Evolutionary conservation across 768 basidiomycete genomes (phyloP), one percentile per base, ranked within the genome.

Genomic region (Naganishia antarctica): DNA sequence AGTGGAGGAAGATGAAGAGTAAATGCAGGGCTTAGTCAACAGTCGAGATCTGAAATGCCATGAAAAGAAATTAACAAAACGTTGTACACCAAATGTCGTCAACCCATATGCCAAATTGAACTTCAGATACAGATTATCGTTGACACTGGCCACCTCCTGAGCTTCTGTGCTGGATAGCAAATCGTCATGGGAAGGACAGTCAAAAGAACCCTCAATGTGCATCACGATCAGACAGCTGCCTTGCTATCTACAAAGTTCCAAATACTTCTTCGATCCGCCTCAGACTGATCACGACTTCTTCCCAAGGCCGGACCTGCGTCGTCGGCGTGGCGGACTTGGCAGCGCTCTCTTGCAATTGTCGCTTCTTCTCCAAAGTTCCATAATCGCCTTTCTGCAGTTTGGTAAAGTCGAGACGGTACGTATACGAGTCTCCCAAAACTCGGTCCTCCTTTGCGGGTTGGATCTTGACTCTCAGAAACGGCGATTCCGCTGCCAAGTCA

Each of bases 261-360:
- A 63, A 63, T 16, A 63, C 62, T 26, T 63, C 49, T 21, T 63
- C 62, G 26, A 63, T 32, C 29, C 62, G n/a, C 29, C 51, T 37
- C 62, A 50, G 45, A 46, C 62, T 63, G 41, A 63, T 51, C 25
- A 63, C 62, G 23, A 63, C 62, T 25, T 60, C 59, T 16, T 47
- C 59, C 59, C 29, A 44, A 9, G 53, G 53, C n/a, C 53, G 18
- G 13, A 25, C 28, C 31, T 51, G 29, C 18, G 29, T 16, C n/a
- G 21, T 13, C 43, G 37, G 37, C 37, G 8, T 16, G 37, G 37
- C 37, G 37, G 11, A 12, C 18, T 44, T 44, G 2, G 32, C 13
- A 23, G 32, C 23, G 11, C 12, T 26, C 9, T 44, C 26, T 23
- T 47, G 21, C 26, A 4, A 23, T 26, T 59, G n/a, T 21, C 23